These are phyloP conservation scores for Colletotrichum aenigma DNA, from an alignment of 2,329 filamentous ascomycete genomes.

Conservation along the genomic window DNA sequence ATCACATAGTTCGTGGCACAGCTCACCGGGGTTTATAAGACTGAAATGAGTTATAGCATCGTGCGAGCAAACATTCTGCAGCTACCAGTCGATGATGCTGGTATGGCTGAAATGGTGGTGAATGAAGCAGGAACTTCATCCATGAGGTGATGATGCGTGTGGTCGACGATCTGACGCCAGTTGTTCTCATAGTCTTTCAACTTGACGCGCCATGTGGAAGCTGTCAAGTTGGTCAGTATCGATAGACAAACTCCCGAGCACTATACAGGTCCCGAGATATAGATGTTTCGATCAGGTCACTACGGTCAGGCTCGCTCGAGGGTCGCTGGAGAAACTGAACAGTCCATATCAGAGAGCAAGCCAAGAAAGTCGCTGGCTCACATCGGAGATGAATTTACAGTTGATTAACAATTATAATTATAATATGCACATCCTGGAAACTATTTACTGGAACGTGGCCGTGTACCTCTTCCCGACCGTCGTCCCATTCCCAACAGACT, in stretches of 20 bases:
- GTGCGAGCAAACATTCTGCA: not conserved
- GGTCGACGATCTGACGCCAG: not conserved
- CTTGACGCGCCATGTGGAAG: not conserved
- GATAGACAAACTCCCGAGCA: not conserved
- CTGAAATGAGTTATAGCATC: not conserved
- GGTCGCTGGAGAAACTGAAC: rapidly evolving
- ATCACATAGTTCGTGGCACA: not conserved
- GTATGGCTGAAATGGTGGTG: not conserved
- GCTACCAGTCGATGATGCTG: not conserved
- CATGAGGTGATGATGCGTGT: not conserved
- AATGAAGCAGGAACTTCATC: not conserved
- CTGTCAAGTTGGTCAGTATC: not conserved
- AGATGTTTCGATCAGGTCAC: rapidly evolving
- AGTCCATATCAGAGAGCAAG: not conserved
- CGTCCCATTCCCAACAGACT: slow-evolving; percentile 27
- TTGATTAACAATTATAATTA: not conserved
- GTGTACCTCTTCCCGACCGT: slow-evolving; percentile 27
- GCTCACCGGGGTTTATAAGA: not conserved
- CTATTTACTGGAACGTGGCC: not conserved
- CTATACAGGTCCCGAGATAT: not conserved
- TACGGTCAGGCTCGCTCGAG: not conserved
- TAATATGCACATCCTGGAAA: not conserved
- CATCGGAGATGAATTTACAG: rapidly evolving
- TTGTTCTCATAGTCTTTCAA: not conserved
- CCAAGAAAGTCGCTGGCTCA: not conserved